Evolutionary conservation across 2,329 filamentous ascomycete species (phyloP).

Genomic region (Claviceps capensis): DNA sequence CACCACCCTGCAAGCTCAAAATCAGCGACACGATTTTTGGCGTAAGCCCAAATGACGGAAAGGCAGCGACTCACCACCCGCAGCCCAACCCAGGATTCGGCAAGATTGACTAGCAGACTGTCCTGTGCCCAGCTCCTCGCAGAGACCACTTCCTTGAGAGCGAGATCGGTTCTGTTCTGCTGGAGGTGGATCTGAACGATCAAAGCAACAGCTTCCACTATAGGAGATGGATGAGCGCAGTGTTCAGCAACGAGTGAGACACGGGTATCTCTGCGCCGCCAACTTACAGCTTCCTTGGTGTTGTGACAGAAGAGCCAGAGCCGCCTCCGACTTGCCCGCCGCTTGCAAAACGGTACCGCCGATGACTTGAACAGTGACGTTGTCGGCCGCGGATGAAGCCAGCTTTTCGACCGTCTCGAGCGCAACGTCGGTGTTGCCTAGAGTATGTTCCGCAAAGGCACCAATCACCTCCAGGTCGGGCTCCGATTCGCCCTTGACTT

Average conservation of each 20-base stretch:
- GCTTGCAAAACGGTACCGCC: conserved; percentile 71
- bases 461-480: conserved; percentile 66
- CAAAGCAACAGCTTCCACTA: conserved; percentile 65
- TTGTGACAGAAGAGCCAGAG: conserved; percentile 61
- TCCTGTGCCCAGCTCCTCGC: conserved; percentile 94
- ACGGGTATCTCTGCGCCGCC: background rate
- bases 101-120: conserved; percentile 81
- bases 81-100: conserved; percentile 89
- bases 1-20: conserved; percentile 52
- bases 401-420: conserved; percentile 52
- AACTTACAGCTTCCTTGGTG: conserved; percentile 75
- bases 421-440: conserved; percentile 49
- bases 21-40: conserved; percentile 13
- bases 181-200: conserved; percentile 86
- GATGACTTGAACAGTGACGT: conserved; percentile 67
- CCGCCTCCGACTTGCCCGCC: conserved; percentile 72
- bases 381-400: conserved; percentile 52
- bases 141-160: conserved; percentile 73
- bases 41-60: background rate
- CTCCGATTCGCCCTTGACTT: conserved; percentile 49
- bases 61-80: conserved; percentile 47
- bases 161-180: conserved; percentile 84
- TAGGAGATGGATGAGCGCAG: conserved; percentile 11
- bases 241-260: too few species aligned
- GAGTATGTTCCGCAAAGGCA: conserved; percentile 54